A percentile compares a stretch with the other conserved stretches of the same genome.
These are phyloP conservation scores for Blastobotrys peoriensis DNA, from an alignment of 805 yeast species.

Conservation along the genomic window DNA sequence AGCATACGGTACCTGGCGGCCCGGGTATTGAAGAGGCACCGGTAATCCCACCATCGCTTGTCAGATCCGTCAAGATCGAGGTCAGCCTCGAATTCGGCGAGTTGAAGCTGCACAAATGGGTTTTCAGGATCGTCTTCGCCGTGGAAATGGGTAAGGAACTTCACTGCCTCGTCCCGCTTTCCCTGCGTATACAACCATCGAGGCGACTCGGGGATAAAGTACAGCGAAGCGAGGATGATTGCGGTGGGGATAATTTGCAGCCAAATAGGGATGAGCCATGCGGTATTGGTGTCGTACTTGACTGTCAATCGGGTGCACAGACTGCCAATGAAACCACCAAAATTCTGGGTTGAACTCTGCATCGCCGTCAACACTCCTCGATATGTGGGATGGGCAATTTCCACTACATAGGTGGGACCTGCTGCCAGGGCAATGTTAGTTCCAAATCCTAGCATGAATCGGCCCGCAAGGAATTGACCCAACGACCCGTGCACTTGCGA, in stretches of 20 bases:
- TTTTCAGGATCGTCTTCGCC: slow-evolving; percentile 11
- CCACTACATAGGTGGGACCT: slow-evolving; percentile 17
- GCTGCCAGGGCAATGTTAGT: slow-evolving; percentile 11
- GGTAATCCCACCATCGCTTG: slow-evolving; percentile 16
- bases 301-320: slow-evolving; percentile 10
- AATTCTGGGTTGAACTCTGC: slow-evolving; percentile 8
- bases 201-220: slow-evolving; percentile 15
- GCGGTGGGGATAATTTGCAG: slow-evolving; percentile 12
- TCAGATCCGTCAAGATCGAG: slow-evolving; percentile 11
- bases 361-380: slow-evolving; percentile 19
- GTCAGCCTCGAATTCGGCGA: slow-evolving; percentile 10
- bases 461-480: slow-evolving; percentile 15
- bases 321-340: slow-evolving; percentile 14
- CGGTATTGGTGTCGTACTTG: slow-evolving; percentile 3
- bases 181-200: slow-evolving; percentile 14
- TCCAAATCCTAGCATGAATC: slow-evolving; percentile 20
- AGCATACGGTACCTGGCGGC: slow-evolving; percentile 13
- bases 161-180: slow-evolving; percentile 10
- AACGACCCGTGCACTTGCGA: slow-evolving; percentile 2
- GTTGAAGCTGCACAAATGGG: slow-evolving; percentile 9
- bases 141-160: slow-evolving; percentile 8
- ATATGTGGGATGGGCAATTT: slow-evolving; percentile 18
- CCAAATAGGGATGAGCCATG: slow-evolving; percentile 17
- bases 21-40: slow-evolving; percentile 10
- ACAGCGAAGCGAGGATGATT: slow-evolving; percentile 3